Percentiles rank a stretch among this genome's conserved stretches.
Evolutionary conservation across 2,329 filamentous ascomycete genomes (phyloP).

Genomic region (Elsinoe australis): DNA sequence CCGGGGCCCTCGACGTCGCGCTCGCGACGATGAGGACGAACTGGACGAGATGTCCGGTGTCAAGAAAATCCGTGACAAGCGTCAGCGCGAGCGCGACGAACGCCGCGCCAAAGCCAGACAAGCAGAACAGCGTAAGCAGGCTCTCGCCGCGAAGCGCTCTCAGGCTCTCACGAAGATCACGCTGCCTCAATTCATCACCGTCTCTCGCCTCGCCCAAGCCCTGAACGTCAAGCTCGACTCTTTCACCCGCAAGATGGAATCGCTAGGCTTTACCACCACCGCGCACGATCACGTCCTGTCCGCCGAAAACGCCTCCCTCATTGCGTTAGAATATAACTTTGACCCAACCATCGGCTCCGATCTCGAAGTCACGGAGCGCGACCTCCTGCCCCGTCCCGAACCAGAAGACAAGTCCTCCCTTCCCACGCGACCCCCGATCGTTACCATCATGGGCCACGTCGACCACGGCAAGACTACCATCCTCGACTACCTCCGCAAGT

Average conservation of each 20-base stretch:
- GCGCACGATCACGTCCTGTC: slow-evolving; percentile 79
- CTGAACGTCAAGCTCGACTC: slow-evolving; percentile 62
- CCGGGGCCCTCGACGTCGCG: slow-evolving; percentile 16
- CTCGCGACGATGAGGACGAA: slow-evolving; percentile 18
- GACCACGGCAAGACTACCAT: slow-evolving; percentile 98
- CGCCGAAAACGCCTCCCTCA: slow-evolving; percentile 79
- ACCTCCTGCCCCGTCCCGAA: slow-evolving; percentile 61
- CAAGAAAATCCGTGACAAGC: slow-evolving; percentile 20
- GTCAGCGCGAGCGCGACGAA: slow-evolving; percentile 23
- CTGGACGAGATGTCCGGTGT: slow-evolving; percentile 18
- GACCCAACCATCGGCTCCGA: slow-evolving; percentile 65
- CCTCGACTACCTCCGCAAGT: slow-evolving; percentile 85
- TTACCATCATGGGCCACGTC: slow-evolving; percentile 99
- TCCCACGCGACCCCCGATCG: slow-evolving; percentile 76
- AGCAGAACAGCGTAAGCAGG: slow-evolving; percentile 23
- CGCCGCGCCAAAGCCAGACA: slow-evolving; percentile 22
- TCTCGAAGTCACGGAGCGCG: slow-evolving; percentile 51
- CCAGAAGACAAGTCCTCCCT: slow-evolving; percentile 57
- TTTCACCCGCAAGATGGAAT: slow-evolving; percentile 67
- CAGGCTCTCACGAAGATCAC: slow-evolving; percentile 55
- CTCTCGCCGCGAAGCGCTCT: slow-evolving; percentile 25
- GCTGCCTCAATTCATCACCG: slow-evolving; percentile 84
- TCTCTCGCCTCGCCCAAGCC: slow-evolving; percentile 70
- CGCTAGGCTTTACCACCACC: slow-evolving; percentile 84
- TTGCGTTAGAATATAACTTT: slow-evolving; percentile 87